phyloP scores from a whole-genome alignment of 2,329 filamentous ascomycete species.

The Aaosphaeria pasadenensis region DNA sequence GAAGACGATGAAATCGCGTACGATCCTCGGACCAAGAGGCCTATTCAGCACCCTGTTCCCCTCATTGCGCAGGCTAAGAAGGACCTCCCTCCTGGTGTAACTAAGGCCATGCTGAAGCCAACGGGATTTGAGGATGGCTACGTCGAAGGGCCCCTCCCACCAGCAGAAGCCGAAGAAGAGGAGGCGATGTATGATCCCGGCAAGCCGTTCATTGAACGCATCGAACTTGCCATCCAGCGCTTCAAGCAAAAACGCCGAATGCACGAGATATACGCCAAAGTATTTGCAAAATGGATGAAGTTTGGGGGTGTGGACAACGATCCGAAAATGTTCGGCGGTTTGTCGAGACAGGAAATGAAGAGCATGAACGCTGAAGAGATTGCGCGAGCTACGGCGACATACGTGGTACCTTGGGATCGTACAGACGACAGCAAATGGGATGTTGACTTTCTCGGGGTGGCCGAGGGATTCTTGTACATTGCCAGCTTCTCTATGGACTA shows the following conservation, averaged over 20 bases:
- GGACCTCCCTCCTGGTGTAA: slow-evolving; percentile 30
- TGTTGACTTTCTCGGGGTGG: slow-evolving; percentile 78
- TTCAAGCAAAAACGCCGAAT: slow-evolving; percentile 77
- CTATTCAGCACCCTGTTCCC: slow-evolving; percentile 18
- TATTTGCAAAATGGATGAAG: slow-evolving; percentile 78
- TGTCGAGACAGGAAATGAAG: slow-evolving; percentile 60
- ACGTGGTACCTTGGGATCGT: slow-evolving; percentile 53
- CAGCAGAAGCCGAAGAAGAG: slow-evolving; percentile 65
- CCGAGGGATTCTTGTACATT: slow-evolving; percentile 72
- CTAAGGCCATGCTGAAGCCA: slow-evolving; percentile 42
- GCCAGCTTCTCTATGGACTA: neutral
- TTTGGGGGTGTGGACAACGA: slow-evolving; percentile 75
- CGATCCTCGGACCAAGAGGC: slow-evolving; percentile 20
- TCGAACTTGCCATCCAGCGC: slow-evolving; percentile 80
- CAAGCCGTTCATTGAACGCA: slow-evolving; percentile 58
- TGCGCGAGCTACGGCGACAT: slow-evolving; percentile 61
- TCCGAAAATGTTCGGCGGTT: slow-evolving; percentile 61
- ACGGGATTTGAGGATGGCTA: slow-evolving; percentile 65
- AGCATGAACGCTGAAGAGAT: slow-evolving; percentile 63
- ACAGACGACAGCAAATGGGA: slow-evolving; percentile 59
- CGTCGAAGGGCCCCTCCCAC: slow-evolving; percentile 75
- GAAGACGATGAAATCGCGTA: slow-evolving; percentile 27
- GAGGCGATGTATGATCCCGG: slow-evolving; percentile 63
- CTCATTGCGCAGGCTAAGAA: slow-evolving; percentile 26
- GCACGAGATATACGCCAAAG: slow-evolving; percentile 55